These are phyloP conservation scores for Boletus edulis DNA, from an alignment of 768 basidiomycete species.

Conservation along the genomic window DNA sequence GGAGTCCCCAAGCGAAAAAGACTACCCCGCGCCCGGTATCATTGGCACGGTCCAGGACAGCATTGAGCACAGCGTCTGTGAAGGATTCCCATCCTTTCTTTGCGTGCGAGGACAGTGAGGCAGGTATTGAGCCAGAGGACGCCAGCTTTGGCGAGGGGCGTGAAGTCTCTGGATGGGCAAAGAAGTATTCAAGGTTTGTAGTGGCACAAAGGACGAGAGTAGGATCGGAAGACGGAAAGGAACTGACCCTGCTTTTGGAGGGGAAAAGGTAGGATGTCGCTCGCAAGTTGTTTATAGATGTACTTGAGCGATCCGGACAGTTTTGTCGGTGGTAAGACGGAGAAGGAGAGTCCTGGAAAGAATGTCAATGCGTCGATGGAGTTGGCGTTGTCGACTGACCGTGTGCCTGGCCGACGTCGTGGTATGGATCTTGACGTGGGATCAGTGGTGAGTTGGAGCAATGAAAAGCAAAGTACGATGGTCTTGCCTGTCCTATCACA, in stretches of 20 bases:
- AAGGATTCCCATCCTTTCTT: constrained; percentile 82
- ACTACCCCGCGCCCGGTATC: constrained; percentile 51
- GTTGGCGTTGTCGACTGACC: constrained; percentile 32
- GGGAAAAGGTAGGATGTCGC: constrained; percentile 57
- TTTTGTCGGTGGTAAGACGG: constrained; percentile 53
- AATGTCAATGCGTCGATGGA: constrained; percentile 1
- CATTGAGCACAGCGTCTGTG: constrained; percentile 63
- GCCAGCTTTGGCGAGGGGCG: constrained; percentile 65
- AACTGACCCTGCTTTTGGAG: constrained; percentile 63
- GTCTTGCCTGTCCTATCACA: constrained; percentile 55
- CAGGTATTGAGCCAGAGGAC: constrained; percentile 79
- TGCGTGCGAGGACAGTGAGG: constrained; percentile 75
- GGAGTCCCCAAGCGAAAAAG: constrained; percentile 80
- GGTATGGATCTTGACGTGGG: constrained; percentile 61
- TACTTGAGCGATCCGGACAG: constrained; percentile 56
- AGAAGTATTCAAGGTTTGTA: background rate
- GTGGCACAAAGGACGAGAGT: background rate
- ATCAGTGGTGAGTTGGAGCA: background rate
- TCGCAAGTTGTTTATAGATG: constrained; percentile 74
- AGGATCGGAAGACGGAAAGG: background rate
- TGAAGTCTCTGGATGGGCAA: constrained; percentile 53
- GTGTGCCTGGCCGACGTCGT: constrained; percentile 67
- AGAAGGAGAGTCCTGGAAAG: constrained; percentile 49
- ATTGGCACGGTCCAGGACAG: constrained; percentile 42
- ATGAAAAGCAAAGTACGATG: background rate